A percentile compares a stretch with the other conserved stretches of the same genome.
Conservation (phyloP, 139 green algal genomes). For the Picochlorum sp. region DNA sequence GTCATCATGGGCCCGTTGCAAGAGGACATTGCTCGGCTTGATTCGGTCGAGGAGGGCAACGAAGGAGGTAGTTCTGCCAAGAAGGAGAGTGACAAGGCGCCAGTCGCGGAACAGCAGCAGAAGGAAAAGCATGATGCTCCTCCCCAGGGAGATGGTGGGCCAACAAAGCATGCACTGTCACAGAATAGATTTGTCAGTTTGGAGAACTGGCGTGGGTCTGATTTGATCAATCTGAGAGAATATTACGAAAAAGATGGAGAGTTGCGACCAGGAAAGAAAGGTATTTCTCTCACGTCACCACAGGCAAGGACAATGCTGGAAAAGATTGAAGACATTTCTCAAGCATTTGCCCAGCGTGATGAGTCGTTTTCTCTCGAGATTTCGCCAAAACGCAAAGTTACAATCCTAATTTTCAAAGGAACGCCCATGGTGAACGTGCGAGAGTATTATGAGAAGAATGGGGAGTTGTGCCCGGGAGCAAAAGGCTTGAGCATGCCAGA, state of each 20-base stretch:
- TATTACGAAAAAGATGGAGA: conserved; percentile 34
- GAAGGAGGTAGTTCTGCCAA: too few relatives aligned
- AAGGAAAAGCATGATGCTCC: too few relatives aligned
- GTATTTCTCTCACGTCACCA: conserved; percentile 36
- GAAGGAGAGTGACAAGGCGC: too few relatives aligned
- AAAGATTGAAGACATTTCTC: conserved; percentile 20
- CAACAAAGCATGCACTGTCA: background rate
- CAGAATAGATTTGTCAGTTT: background rate
- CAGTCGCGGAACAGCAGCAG: too few relatives aligned
- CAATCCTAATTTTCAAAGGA: background rate
- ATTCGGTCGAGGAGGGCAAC: too few relatives aligned
- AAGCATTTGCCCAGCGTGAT: conserved; percentile 8
- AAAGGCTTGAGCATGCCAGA: conserved; percentile 37
- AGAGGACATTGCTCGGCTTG: background rate
- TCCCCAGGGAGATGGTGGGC: too few relatives aligned
- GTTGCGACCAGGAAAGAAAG: conserved; percentile 34
- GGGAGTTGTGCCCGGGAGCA: conserved; percentile 10
- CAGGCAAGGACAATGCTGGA: conserved; percentile 37
- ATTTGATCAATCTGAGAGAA: conserved; percentile 35
- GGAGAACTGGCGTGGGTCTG: conserved; percentile 5
- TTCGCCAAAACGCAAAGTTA: conserved; percentile 2
- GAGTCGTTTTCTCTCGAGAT: background rate
- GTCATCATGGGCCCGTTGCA: background rate
- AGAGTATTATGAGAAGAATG: conserved; percentile 47
- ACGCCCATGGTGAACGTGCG: conserved; percentile 32